phyloP scores from a whole-genome alignment of 2,329 filamentous ascomycete genomes.

The Trichoderma harzianum region DNA sequence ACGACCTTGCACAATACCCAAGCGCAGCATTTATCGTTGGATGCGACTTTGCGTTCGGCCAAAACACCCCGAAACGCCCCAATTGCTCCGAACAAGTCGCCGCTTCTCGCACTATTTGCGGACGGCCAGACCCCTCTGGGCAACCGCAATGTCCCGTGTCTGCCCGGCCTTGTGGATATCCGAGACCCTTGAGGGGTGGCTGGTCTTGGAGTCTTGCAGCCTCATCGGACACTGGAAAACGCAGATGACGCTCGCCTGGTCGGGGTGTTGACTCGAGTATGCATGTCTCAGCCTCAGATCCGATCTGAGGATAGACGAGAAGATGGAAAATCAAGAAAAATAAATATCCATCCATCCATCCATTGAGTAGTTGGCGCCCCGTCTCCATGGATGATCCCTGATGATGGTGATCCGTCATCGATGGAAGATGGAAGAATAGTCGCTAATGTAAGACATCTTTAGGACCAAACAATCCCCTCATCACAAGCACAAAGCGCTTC shows the following conservation, averaged over 20 bases:
- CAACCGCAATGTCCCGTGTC: conserved; percentile 5
- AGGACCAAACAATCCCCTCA: conserved; percentile 12
- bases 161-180: conserved; percentile 1
- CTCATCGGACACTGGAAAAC: conserved; percentile 1
- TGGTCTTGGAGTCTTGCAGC: background rate
- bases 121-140: background rate
- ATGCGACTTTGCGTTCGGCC: background rate
- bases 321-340: background rate
- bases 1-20: background rate
- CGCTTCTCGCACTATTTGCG: background rate
- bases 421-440: background rate
- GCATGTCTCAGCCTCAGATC: background rate
- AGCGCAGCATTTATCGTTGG: background rate
- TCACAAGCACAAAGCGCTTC: background rate
- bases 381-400: conserved; percentile 16
- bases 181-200: background rate
- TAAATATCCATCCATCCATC: background rate
- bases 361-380: background rate
- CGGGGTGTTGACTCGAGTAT: background rate
- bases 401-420: background rate
- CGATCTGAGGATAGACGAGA: background rate
- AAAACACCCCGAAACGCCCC: background rate
- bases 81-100: conserved; percentile 7
- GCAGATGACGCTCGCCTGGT: background rate
- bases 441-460: conserved; percentile 17